These are phyloP conservation scores for Fusarium bactridioides DNA, from an alignment of 2,329 filamentous ascomycete genomes.

Conservation along the genomic window DNA sequence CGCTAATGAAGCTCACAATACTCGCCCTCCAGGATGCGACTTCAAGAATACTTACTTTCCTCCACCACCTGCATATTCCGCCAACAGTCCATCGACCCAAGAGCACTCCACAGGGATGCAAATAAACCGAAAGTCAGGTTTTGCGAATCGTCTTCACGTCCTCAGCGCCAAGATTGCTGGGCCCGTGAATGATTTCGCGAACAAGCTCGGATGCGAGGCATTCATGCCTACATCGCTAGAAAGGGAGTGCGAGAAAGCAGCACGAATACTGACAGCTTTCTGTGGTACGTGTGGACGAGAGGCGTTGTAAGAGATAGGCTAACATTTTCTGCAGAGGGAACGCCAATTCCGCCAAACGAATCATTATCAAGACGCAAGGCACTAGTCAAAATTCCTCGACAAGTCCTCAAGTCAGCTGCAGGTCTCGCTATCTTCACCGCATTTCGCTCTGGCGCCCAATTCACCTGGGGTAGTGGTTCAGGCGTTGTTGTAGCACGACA, in stretches of 20 bases:
- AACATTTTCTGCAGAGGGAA: neutral
- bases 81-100: fast-evolving
- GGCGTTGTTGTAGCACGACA: neutral
- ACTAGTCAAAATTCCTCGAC: neutral
- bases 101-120: neutral
- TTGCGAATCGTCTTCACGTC: neutral
- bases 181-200: neutral
- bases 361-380: neutral
- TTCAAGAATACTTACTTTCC: neutral
- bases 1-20: too few relatives aligned
- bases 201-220: neutral
- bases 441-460: neutral
- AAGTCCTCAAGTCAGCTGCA: neutral
- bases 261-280: neutral
- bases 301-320: neutral
- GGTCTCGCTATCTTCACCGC: neutral
- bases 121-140: neutral
- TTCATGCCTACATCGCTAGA: neutral
- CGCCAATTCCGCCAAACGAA: neutral
- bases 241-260: neutral
- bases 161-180: neutral
- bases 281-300: neutral
- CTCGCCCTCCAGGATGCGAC: neutral
- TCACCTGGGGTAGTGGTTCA: neutral
- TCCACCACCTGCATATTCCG: neutral